Conservation (phyloP, 2,329 filamentous ascomycete species). For the Colletotrichum sp. region DNA sequence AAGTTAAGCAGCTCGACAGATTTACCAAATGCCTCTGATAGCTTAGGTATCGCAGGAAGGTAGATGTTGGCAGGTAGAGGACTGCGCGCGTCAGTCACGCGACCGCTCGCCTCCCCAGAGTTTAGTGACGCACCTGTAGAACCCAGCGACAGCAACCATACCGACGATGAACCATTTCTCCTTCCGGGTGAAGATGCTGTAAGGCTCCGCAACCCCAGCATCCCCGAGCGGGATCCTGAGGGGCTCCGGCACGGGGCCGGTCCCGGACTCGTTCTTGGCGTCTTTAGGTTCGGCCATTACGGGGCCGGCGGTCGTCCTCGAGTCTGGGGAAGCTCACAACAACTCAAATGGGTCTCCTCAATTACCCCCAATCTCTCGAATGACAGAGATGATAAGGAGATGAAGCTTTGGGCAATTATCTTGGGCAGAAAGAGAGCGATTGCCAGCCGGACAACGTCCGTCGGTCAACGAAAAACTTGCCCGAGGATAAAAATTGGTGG, state of each 20-base stretch:
- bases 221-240: background rate
- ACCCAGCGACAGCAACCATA: constrained; percentile 29
- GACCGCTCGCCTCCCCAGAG: background rate
- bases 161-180: constrained; percentile 31
- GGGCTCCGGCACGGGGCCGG: background rate
- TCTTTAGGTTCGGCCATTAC: background rate
- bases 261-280: background rate
- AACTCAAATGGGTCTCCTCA: background rate
- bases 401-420: background rate
- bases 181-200: constrained; percentile 27
- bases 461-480: background rate
- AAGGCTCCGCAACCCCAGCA: background rate
- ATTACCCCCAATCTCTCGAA: background rate
- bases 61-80: constrained; percentile 39
- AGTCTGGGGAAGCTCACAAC: background rate
- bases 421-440: background rate
- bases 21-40: constrained; percentile 30
- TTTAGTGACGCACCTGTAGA: constrained; percentile 20
- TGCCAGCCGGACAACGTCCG: background rate
- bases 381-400: background rate
- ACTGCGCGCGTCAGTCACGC: constrained; percentile 16
- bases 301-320: background rate
- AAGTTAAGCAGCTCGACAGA: constrained; percentile 35
- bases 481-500: background rate
- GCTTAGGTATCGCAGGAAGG: constrained; percentile 34